Evolutionary conservation across 1,284 basidiomycete genomes (phyloP).

Genomic region (Tilletiopsis washingtonensis): DNA sequence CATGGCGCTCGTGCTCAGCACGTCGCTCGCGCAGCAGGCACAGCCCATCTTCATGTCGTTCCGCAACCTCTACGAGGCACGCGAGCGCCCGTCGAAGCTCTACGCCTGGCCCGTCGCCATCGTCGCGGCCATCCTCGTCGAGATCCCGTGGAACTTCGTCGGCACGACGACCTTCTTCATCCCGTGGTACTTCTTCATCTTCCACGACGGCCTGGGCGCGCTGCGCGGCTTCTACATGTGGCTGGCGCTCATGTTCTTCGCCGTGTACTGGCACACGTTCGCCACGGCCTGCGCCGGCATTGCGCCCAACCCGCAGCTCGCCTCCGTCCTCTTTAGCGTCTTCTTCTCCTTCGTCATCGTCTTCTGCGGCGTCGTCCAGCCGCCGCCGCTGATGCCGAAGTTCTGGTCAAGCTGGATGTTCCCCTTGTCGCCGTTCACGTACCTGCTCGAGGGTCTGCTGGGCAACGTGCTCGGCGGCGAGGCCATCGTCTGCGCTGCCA

Average conservation of each 20-base stretch:
- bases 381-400: conserved; percentile 29
- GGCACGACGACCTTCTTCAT: conserved; percentile 37
- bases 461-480: conserved; percentile 45
- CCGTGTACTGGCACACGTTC: conserved; percentile 56
- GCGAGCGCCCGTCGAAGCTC: conserved; percentile 67
- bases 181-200: conserved; percentile 33
- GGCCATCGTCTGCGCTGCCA: conserved; percentile 47
- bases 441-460: conserved; percentile 50
- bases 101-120: conserved; percentile 72
- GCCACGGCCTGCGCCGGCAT: conserved; percentile 60
- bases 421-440: conserved; percentile 64
- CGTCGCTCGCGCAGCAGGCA: conserved; percentile 39
- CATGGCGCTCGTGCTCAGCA: conserved; percentile 44
- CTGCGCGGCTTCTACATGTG: conserved; percentile 19
- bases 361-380: conserved; percentile 54
- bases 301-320: conserved; percentile 60
- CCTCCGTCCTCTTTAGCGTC: conserved; percentile 60
- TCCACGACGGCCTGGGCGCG: too few relatives aligned
- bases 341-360: conserved; percentile 59
- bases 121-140: conserved; percentile 48
- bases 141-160: conserved; percentile 41
- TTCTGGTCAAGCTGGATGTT: conserved; percentile 46
- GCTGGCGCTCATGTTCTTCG: conserved; percentile 33
- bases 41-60: conserved; percentile 52
- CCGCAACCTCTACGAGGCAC: conserved; percentile 61